These are phyloP conservation scores for Symbiodinium pilosum DNA, from an alignment of 73 alveolate species.

Conservation along the genomic window DNA sequence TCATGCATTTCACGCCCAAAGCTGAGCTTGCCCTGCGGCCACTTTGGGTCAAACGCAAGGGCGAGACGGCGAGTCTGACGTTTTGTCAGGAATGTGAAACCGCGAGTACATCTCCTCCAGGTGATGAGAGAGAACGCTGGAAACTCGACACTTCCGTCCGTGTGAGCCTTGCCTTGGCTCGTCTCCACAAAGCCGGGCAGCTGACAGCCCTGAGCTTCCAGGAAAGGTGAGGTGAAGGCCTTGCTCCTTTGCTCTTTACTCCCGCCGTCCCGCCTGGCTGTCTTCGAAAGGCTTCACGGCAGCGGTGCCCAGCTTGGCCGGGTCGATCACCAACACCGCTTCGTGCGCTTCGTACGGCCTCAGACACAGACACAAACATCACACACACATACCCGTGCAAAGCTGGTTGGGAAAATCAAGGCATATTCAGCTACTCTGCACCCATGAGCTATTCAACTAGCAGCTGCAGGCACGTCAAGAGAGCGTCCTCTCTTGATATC, in stretches of 20 bases:
- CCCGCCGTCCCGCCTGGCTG: not conserved
- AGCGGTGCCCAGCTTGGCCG: conserved; percentile 48
- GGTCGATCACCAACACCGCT: conserved; percentile 33
- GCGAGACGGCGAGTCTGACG: too few relatives aligned
- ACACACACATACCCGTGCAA: not conserved
- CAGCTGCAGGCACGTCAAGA: too few relatives aligned
- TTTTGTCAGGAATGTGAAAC: not conserved
- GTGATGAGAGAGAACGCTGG: not conserved
- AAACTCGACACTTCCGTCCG: not conserved
- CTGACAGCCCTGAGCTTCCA: not conserved
- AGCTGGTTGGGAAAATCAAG: too few relatives aligned
- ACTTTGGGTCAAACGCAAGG: too few relatives aligned
- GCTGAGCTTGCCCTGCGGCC: too few relatives aligned
- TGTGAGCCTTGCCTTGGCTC: not conserved
- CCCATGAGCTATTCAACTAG: too few relatives aligned
- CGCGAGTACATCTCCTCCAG: conserved; percentile 60
- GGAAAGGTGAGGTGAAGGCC: not conserved
- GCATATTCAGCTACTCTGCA: too few relatives aligned
- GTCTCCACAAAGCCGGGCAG: conserved; percentile 76
- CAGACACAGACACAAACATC: not conserved
- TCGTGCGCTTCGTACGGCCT: conserved; percentile 73
- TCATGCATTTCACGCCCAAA: too few relatives aligned
- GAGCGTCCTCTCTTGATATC: too few relatives aligned
- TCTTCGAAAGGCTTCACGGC: conserved; percentile 30
- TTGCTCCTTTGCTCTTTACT: too few relatives aligned